A percentile compares a stretch with the other conserved stretches of the same genome.
These are phyloP conservation scores for Diaporthe australafricana DNA, from an alignment of 2,329 filamentous ascomycete species.

Conservation along the genomic window DNA sequence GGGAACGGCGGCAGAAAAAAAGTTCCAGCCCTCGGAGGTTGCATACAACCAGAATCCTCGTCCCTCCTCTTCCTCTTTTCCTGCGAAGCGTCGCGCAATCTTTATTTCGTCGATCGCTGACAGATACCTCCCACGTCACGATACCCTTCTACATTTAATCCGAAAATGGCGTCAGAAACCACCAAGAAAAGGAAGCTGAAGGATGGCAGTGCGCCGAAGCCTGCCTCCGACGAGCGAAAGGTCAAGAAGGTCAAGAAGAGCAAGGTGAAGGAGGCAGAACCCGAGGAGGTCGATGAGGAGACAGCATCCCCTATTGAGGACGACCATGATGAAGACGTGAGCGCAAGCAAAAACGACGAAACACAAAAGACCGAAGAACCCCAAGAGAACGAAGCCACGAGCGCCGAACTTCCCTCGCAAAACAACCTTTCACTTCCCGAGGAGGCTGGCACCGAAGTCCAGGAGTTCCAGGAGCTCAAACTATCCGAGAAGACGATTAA, in stretches of 20 bases:
- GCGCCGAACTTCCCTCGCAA: conserved; percentile 50
- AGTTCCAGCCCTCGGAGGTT: conserved; percentile 29
- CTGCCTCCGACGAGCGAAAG: conserved; percentile 32
- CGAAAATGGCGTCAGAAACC: conserved; percentile 46
- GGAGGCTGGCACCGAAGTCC: conserved; percentile 69
- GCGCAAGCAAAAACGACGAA: conserved; percentile 35
- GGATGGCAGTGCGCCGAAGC: conserved; percentile 43
- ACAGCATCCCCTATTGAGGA: conserved; percentile 39
- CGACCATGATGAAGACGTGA: conserved; percentile 38
- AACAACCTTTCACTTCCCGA: conserved; percentile 64
- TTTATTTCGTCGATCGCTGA: neutral
- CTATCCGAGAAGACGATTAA: conserved; percentile 90
- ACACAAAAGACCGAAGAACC: conserved; percentile 41
- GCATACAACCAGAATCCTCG: neutral
- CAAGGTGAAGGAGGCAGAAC: conserved; percentile 33
- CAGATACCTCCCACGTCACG: neutral
- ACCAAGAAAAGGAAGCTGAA: conserved; percentile 52
- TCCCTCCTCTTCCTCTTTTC: neutral
- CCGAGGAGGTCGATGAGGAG: conserved; percentile 35
- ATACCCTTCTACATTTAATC: conserved; percentile 25
- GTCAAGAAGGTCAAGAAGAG: conserved; percentile 38
- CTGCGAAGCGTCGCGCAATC: neutral
- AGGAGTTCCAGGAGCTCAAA: conserved; percentile 83
- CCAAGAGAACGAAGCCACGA: conserved; percentile 45
- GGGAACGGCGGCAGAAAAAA: conserved; percentile 35